Evolutionary conservation across 1,284 basidiomycete genomes (phyloP).

Genomic region (Meira miltonrushii): DNA sequence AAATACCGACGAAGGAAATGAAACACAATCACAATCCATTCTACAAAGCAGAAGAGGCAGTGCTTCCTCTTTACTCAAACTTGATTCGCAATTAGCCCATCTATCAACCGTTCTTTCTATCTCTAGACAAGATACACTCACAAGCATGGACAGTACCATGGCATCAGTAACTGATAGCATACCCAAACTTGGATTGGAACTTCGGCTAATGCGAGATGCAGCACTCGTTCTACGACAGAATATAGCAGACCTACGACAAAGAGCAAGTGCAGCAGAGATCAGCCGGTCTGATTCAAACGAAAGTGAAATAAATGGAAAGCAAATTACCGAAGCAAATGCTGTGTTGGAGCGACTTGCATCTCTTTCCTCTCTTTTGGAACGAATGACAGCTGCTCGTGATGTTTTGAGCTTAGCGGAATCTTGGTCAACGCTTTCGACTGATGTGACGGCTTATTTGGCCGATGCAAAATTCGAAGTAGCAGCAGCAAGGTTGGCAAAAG

Average conservation of each 20-base stretch:
- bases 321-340: neutral
- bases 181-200: conserved; percentile 3
- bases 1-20: neutral
- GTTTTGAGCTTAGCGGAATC: conserved; percentile 32
- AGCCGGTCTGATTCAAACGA: neutral
- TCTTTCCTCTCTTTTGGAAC: conserved; percentile 4
- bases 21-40: neutral
- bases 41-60: neutral
- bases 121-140: conserved; percentile 3
- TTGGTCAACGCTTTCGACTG: conserved; percentile 30
- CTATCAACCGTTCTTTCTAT: conserved; percentile 1
- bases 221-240: neutral
- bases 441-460: conserved; percentile 19
- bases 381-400: conserved; percentile 22
- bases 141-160: neutral
- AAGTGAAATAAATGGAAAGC: no score
- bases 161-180: neutral
- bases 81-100: conserved; percentile 2
- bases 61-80: neutral
- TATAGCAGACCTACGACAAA: neutral
- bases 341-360: conserved; percentile 5
- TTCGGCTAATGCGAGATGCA: conserved; percentile 6
- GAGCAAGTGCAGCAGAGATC: neutral
- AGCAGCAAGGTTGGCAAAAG: conserved; percentile 22
- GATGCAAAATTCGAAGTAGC: conserved; percentile 24